Evolutionary conservation across 2,329 filamentous ascomycete species (phyloP).

Genomic region (Ophiostoma ips): DNA sequence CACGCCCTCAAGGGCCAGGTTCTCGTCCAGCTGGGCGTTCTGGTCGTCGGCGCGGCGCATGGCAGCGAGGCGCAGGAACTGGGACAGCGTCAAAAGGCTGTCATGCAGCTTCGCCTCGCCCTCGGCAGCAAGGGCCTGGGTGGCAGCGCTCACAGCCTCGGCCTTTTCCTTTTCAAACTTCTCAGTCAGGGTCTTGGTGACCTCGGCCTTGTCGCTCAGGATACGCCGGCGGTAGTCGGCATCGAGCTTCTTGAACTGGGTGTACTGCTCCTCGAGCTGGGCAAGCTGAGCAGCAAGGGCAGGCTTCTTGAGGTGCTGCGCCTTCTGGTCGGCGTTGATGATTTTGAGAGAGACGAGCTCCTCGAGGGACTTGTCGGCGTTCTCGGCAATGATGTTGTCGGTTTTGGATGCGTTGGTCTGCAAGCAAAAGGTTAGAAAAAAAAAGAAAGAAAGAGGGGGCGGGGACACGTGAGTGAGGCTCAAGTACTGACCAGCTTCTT

Average conservation of each 20-base stretch:
- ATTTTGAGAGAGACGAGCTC: slow-evolving; percentile 56
- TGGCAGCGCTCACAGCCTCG: slow-evolving; percentile 32
- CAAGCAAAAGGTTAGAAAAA: neutral
- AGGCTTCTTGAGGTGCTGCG: slow-evolving; percentile 65
- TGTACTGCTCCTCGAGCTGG: slow-evolving; percentile 60
- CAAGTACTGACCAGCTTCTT: slow-evolving; percentile 72
- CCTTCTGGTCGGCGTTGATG: slow-evolving; percentile 71
- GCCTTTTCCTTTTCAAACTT: slow-evolving; percentile 38
- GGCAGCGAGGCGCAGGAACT: slow-evolving; percentile 69
- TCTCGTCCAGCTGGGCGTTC: slow-evolving; percentile 53
- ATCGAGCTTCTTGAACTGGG: slow-evolving; percentile 62
- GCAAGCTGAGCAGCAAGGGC: slow-evolving; percentile 52
- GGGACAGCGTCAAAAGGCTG: slow-evolving; percentile 56
- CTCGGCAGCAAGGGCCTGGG: slow-evolving; percentile 40
- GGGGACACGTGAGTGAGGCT: neutral
- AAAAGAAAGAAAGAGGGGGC: neutral
- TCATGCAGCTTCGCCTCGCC: slow-evolving; percentile 44
- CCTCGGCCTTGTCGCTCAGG: slow-evolving; percentile 42
- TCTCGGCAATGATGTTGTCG: slow-evolving; percentile 53
- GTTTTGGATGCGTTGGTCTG: slow-evolving; percentile 60
- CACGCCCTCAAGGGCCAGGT: slow-evolving; percentile 67
- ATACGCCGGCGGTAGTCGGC: slow-evolving; percentile 53
- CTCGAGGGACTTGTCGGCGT: slow-evolving; percentile 57
- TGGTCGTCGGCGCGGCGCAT: slow-evolving; percentile 58
- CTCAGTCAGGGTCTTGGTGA: slow-evolving; percentile 42